Conservation (phyloP, 2,329 filamentous ascomycete species). For the Fusarium virguliforme region DNA sequence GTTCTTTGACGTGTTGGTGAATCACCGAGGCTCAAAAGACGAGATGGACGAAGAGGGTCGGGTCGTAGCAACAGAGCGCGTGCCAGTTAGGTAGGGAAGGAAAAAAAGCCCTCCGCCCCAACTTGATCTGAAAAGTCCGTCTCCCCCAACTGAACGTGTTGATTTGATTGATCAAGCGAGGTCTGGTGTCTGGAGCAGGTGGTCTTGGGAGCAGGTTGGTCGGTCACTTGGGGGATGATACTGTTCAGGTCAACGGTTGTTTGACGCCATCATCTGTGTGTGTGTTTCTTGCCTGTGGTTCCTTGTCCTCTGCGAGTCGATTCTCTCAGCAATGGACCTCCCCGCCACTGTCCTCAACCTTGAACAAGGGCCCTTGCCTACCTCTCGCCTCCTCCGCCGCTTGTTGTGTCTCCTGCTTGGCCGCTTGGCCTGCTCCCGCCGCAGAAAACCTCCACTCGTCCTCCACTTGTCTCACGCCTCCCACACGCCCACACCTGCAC, state of each 20-base stretch:
- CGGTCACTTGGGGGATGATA: background rate
- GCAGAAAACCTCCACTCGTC: slow-evolving; percentile 33
- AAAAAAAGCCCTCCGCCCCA: slow-evolving; percentile 31
- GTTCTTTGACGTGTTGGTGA: background rate
- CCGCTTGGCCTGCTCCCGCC: slow-evolving; percentile 26
- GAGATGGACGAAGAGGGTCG: slow-evolving; percentile 7
- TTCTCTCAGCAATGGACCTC: slow-evolving; percentile 1
- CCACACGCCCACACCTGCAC: slow-evolving; percentile 27
- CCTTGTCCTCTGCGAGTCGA: slow-evolving; percentile 2
- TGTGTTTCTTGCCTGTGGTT: background rate
- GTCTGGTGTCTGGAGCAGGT: background rate
- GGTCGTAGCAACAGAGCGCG: slow-evolving; percentile 11
- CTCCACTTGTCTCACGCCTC: slow-evolving; percentile 49
- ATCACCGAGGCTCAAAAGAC: slow-evolving; percentile 28
- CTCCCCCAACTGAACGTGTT: slow-evolving; percentile 24
- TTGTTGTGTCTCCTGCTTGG: slow-evolving; percentile 21
- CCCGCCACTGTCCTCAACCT: slow-evolving; percentile 6
- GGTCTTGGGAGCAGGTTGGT: background rate
- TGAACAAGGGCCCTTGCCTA: slow-evolving; percentile 15
- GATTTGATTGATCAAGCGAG: slow-evolving; percentile 1
- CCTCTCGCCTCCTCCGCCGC: slow-evolving; percentile 18
- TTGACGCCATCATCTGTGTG: slow-evolving; percentile 4
- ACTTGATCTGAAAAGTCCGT: slow-evolving; percentile 23
- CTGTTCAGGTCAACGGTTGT: background rate
- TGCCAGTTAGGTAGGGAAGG: slow-evolving; percentile 26